These are phyloP conservation scores for Trichocomaceae sp. DNA, from an alignment of 2,329 filamentous ascomycete genomes.

Conservation along the genomic window DNA sequence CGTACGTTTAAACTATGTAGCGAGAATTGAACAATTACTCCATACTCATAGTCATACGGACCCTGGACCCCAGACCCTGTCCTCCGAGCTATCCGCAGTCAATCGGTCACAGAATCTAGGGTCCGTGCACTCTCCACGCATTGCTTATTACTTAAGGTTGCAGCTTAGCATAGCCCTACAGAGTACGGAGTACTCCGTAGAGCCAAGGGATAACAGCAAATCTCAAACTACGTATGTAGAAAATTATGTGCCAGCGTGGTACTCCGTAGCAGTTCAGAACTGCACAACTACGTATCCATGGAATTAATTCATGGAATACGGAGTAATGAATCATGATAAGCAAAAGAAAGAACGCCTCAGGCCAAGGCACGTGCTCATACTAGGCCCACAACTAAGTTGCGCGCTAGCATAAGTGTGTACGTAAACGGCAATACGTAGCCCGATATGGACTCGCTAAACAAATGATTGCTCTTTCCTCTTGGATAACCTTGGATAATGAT, in stretches of 20 bases:
- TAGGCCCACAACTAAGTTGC: background rate
- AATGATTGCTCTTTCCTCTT: background rate
- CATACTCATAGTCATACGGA: too few species aligned
- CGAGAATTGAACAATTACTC: too few species aligned
- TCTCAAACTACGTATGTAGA: too few species aligned
- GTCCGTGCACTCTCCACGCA: background rate
- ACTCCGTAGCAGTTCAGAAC: too few species aligned
- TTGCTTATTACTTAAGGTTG: background rate
- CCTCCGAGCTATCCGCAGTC: background rate
- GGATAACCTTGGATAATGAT: background rate
- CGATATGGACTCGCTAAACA: background rate
- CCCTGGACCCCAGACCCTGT: background rate
- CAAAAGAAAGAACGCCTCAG: too few species aligned
- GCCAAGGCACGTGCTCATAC: background rate
- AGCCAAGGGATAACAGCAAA: background rate
- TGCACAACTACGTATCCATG: too few species aligned
- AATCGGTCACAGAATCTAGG: background rate
- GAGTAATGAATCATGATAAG: too few species aligned
- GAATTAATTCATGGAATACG: too few species aligned
- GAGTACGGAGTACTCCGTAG: background rate
- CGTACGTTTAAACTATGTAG: too few species aligned
- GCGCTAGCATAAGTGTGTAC: background rate
- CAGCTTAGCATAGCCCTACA: background rate
- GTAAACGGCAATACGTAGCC: background rate
- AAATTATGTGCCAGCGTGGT: too few species aligned